phyloP scores from a whole-genome alignment of 495 filamentous ascomycete genomes.

The Filosporella fistucella region DNA sequence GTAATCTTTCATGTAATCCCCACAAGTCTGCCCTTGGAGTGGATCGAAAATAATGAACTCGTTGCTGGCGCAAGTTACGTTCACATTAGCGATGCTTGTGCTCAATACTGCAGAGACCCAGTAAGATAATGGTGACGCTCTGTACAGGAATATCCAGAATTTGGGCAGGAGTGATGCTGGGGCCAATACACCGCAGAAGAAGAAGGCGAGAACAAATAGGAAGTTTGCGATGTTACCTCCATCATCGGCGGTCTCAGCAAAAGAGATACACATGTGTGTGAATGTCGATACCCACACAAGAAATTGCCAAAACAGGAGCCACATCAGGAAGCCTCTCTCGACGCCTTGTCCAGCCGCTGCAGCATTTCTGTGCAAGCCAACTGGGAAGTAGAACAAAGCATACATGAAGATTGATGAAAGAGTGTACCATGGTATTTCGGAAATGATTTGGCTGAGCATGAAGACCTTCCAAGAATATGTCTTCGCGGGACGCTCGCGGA shows the following conservation, averaged over 20 bases:
- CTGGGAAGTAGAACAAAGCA: slow-evolving; percentile 47
- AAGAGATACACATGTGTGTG: slow-evolving; percentile 47
- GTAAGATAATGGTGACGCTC: slow-evolving; percentile 70
- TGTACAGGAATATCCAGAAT: slow-evolving; percentile 88
- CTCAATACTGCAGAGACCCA: slow-evolving; percentile 58
- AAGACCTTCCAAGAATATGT: slow-evolving; percentile 60
- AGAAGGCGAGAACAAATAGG: slow-evolving; percentile 53
- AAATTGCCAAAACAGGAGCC: slow-evolving; percentile 34
- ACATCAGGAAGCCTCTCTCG: slow-evolving; percentile 37
- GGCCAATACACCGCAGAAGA: slow-evolving; percentile 46
- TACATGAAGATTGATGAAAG: slow-evolving; percentile 63
- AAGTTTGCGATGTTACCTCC: slow-evolving; percentile 71
- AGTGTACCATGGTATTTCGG: slow-evolving; percentile 71
- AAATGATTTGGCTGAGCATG: slow-evolving; percentile 69
- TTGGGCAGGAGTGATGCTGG: slow-evolving; percentile 50
- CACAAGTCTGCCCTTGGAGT: slow-evolving; percentile 47
- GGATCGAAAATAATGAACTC: slow-evolving; percentile 55
- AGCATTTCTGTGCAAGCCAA: slow-evolving; percentile 43
- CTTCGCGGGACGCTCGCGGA: background rate
- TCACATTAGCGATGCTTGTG: slow-evolving; percentile 48
- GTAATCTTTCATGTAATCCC: slow-evolving; percentile 49
- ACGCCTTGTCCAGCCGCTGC: slow-evolving; percentile 35
- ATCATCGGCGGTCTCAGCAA: slow-evolving; percentile 49
- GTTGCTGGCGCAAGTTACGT: slow-evolving; percentile 51
- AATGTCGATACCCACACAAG: slow-evolving; percentile 68